phyloP scores from a whole-genome alignment of 139 green algal species.

The Chlorella sp. region DNA sequence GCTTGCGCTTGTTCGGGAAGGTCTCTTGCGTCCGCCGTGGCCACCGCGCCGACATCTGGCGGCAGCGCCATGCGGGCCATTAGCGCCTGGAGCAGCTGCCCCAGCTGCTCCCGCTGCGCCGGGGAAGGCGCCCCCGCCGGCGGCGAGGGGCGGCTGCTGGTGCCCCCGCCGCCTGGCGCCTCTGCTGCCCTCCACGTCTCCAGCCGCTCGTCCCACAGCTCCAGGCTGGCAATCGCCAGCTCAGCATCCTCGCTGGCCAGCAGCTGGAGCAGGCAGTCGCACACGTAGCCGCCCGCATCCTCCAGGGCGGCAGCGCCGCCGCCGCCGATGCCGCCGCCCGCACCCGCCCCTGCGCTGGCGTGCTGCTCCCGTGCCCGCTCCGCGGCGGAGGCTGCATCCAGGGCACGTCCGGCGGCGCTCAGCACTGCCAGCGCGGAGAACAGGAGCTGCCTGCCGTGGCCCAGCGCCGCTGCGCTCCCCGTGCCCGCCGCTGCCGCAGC shows the following conservation, averaged over 20 bases:
- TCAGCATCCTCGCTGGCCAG: too few species aligned
- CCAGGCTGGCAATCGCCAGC: too few species aligned
- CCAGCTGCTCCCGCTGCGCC: slow-evolving; percentile 47
- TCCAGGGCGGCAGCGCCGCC: neutral
- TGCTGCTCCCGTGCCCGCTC: too few species aligned
- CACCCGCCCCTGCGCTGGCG: neutral
- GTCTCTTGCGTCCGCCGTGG: slow-evolving; percentile 64
- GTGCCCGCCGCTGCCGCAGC: slow-evolving; percentile 6
- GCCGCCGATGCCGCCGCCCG: neutral
- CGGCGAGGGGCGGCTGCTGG: neutral
- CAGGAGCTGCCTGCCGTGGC: slow-evolving; percentile 47
- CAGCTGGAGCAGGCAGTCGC: neutral
- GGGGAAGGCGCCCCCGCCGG: neutral
- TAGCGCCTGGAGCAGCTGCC: slow-evolving; percentile 46
- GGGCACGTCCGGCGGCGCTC: neutral
- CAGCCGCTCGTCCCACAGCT: slow-evolving; percentile 24
- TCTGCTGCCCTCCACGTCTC: slow-evolving; percentile 2
- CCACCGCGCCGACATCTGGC: slow-evolving; percentile 3
- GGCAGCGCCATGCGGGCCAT: slow-evolving; percentile 50
- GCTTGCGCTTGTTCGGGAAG: slow-evolving; percentile 53
- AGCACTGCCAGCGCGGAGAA: slow-evolving; percentile 7
- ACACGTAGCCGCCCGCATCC: neutral
- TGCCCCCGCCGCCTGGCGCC: neutral
- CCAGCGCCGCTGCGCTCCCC: slow-evolving; percentile 36
- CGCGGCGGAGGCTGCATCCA: too few species aligned